These are phyloP conservation scores for Eucalyptus paniculata DNA, from an alignment of 345 rosid species.

Conservation along the genomic window DNA sequence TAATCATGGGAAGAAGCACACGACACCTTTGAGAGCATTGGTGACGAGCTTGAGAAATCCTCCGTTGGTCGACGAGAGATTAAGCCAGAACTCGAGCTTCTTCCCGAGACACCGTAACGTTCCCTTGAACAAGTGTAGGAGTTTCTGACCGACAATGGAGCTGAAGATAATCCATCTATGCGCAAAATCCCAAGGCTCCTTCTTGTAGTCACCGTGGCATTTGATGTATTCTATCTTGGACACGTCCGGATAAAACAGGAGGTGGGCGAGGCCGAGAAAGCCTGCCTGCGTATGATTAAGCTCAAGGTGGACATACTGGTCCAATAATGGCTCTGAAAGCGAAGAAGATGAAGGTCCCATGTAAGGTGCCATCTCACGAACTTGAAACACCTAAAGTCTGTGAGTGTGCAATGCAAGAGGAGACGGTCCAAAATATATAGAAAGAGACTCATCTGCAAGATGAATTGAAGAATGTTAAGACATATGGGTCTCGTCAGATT, in stretches of 20 bases:
- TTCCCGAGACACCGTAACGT: constrained; percentile 8
- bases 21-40: constrained; percentile 20
- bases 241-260: constrained; percentile 14
- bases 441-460: neutral
- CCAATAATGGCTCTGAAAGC: neutral
- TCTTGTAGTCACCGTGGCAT: neutral
- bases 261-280: constrained; percentile 11
- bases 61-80: constrained; percentile 28
- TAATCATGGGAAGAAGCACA: neutral
- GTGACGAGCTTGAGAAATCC: constrained; percentile 14
- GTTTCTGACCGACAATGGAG: constrained; percentile 28
- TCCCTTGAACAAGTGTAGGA: constrained; percentile 1
- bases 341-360: neutral
- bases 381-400: neutral
- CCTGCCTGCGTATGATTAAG: constrained; percentile 30
- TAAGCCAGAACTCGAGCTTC: constrained; percentile 15
- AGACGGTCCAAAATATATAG: neutral
- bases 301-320: neutral
- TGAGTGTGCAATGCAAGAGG: neutral
- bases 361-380: neutral
- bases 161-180: constrained; percentile 39
- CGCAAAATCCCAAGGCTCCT: neutral
- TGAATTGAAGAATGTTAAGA: neutral
- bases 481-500: neutral
- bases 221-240: constrained; percentile 1